Evolutionary conservation across 73 alveolate species (phyloP), one percentile per base, ranked within the genome.

Genomic region (Tetrahymena malaccensis): DNA sequence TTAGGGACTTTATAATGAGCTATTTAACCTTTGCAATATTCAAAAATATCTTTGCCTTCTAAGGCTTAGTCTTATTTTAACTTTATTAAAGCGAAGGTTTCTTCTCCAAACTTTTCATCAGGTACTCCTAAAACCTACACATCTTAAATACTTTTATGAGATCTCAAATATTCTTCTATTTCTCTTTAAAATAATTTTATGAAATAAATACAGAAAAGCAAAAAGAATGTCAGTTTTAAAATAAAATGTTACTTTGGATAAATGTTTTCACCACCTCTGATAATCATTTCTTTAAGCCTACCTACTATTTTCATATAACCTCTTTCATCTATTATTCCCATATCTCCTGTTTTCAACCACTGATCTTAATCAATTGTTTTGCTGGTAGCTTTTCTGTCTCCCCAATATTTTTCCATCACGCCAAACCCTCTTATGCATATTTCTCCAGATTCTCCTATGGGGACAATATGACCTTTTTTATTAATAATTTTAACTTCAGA

Each of bases 181-280:
- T 98, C 99, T 34, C 85, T 58, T 17, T 21, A n/a, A 8, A 31
- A 11, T n/a, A 8, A 37, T 37, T 4, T 37, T 44, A 9, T 44
- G 1, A 44, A 44, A 4, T 13, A 4, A 44, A 2, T 44, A 44
- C 22, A 44, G 4, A 11, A 11, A 44, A 44, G 58, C 58, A 44
- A 44, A 44, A 44, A 13, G 22, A 44, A 13, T 44, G 1, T 44
- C 4, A 13, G 11, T 44, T 2, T 4, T 37, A 4, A 37, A 37
- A 37, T 37, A 37, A 37, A 37, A 37, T 37, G 7, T 44, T 58
- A 58, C 85, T 93, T 96, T 9, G 99, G 99, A 96, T 94, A 98
- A 40, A 98, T 96, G 84, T 98, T 98, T 58, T 98, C 99, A 17
- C 99, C 99, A 35, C 99, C 99, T 84, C 99, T 97, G 0, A 98